A percentile compares a stretch with the other conserved stretches of the same genome.
These are phyloP conservation scores for Fusarium illudens DNA, from an alignment of 2,329 filamentous ascomycete species.

Conservation along the genomic window DNA sequence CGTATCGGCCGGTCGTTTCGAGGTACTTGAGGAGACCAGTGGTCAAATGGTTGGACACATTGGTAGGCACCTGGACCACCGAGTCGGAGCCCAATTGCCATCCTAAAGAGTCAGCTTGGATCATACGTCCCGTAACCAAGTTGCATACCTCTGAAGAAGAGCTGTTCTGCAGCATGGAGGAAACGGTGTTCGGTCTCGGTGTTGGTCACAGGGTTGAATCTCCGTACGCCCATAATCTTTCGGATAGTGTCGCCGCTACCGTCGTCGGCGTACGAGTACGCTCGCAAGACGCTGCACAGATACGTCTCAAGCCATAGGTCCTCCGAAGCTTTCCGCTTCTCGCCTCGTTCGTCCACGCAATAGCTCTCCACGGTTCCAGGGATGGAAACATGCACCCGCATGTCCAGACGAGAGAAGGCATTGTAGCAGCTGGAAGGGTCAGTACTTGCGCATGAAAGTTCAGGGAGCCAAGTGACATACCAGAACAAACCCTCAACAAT, in stretches of 20 bases:
- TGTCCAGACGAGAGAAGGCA: conserved; percentile 96
- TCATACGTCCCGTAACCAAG: not conserved
- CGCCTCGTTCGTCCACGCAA: conserved; percentile 95
- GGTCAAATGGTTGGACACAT: conserved; percentile 94
- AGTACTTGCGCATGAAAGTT: conserved; percentile 44
- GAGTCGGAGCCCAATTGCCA: conserved; percentile 97
- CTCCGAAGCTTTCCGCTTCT: conserved; percentile 92
- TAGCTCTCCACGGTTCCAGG: conserved; percentile 97
- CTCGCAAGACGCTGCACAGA: conserved; percentile 90
- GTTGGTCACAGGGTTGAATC: conserved; percentile 97
- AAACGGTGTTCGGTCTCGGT: conserved; percentile 99
- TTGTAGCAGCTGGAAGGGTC: conserved; percentile 79
- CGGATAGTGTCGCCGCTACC: conserved; percentile 93
- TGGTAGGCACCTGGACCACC: conserved; percentile 95
- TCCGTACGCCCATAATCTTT: conserved; percentile 94
- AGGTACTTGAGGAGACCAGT: conserved; percentile 95
- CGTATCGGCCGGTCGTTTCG: conserved; percentile 90
- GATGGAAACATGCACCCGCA: conserved; percentile 98
- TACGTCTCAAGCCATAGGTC: conserved; percentile 98
- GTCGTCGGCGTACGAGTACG: conserved; percentile 96
- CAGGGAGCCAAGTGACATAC: conserved; percentile 56
- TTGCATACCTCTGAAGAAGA: conserved; percentile 86
- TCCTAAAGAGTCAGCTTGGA: conserved; percentile 58
- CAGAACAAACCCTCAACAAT: conserved; percentile 95
- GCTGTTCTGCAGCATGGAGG: conserved; percentile 88